phyloP scores from a whole-genome alignment of 2,329 filamentous ascomycete species.

The Eutypella sp. region DNA sequence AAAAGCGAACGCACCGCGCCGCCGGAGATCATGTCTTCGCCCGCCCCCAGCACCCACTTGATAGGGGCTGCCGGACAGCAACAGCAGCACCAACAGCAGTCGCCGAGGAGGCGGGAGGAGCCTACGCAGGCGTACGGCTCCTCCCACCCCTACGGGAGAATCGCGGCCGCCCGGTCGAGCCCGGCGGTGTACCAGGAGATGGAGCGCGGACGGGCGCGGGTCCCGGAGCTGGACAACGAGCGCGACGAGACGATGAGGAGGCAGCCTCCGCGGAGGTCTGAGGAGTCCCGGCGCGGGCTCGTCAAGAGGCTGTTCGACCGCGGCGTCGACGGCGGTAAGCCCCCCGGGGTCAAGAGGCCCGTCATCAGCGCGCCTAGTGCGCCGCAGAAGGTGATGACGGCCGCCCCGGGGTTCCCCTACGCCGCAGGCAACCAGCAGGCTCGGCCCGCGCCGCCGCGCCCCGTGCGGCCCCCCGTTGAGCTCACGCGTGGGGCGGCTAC shows the following conservation, averaged over 20 bases:
- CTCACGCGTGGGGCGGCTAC: not conserved
- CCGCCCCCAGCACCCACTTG: slow-evolving; percentile 7
- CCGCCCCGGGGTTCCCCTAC: not conserved
- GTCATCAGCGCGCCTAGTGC: slow-evolving; percentile 12
- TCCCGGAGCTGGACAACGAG: slow-evolving; percentile 2
- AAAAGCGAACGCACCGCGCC: not conserved
- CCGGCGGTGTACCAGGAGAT: slow-evolving; percentile 2
- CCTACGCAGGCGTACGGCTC: slow-evolving; percentile 14
- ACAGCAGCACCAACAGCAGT: not conserved
- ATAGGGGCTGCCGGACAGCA: not conserved
- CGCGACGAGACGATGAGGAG: slow-evolving; percentile 1
- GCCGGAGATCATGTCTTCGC: not conserved
- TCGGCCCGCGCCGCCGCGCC: slow-evolving; percentile 3
- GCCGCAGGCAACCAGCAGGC: too few species aligned
- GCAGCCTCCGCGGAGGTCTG: too few species aligned
- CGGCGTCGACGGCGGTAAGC: not conserved
- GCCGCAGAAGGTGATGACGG: not conserved
- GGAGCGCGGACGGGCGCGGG: slow-evolving; percentile 1
- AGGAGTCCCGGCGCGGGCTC: too few species aligned
- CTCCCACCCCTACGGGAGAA: not conserved
- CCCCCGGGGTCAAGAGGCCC: not conserved
- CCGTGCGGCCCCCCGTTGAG: not conserved
- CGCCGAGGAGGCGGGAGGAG: slow-evolving; percentile 2
- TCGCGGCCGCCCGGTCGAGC: not conserved
- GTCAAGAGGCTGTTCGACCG: slow-evolving; percentile 7